A percentile compares a stretch with the other conserved stretches of the same genome.
phyloP scores from a whole-genome alignment of 2,329 filamentous ascomycete genomes.

The Ceratocystis variospora region DNA sequence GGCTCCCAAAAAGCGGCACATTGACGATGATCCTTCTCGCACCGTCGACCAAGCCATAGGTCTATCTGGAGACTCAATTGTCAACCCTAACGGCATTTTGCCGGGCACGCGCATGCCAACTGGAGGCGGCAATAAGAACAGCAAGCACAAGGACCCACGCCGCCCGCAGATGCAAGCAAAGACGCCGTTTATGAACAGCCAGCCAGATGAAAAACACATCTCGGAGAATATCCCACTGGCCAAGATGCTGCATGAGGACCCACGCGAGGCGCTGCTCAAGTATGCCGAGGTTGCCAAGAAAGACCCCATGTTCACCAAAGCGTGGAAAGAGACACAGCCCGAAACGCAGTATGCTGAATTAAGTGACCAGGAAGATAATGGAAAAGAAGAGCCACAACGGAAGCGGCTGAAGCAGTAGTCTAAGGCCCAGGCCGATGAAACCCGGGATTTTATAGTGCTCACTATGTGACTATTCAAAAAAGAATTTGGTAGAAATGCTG shows the following conservation, averaged over 20 bases:
- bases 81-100: conserved; percentile 51
- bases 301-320: conserved; percentile 87
- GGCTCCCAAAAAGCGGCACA: conserved; percentile 84
- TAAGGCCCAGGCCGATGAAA: neutral
- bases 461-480: too few relatives aligned
- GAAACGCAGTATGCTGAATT: conserved; percentile 81
- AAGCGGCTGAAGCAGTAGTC: conserved; percentile 43
- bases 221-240: conserved; percentile 60
- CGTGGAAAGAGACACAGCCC: conserved; percentile 84
- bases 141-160: conserved; percentile 62
- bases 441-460: neutral
- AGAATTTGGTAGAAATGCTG: too few relatives aligned
- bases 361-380: conserved; percentile 68
- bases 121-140: conserved; percentile 38
- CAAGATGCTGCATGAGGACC: conserved; percentile 91
- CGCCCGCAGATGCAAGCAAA: conserved; percentile 70
- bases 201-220: conserved; percentile 82
- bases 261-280: conserved; percentile 80
- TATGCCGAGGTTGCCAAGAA: conserved; percentile 89
- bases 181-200: conserved; percentile 81
- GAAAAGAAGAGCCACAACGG: conserved; percentile 43
- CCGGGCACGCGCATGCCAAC: conserved; percentile 42
- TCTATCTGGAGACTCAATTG: conserved; percentile 68
- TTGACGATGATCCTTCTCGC: conserved; percentile 80
- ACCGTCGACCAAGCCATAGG: conserved; percentile 74